A percentile compares a stretch with the other conserved stretches of the same genome.
Conservation (phyloP, 75 land plant species). For the Pinus albicaulis region DNA sequence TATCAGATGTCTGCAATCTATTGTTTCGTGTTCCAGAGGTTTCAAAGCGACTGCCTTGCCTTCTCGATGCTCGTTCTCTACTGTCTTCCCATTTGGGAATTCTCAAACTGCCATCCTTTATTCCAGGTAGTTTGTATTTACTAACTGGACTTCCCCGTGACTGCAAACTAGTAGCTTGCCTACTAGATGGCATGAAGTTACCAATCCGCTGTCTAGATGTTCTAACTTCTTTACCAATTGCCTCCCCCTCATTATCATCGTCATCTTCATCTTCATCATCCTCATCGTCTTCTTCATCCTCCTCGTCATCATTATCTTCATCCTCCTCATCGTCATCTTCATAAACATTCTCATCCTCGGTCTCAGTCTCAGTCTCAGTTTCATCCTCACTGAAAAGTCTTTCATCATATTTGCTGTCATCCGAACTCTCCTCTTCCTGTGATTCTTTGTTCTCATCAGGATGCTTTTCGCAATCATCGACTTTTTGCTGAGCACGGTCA, state of each 20-base stretch:
- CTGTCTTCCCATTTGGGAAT: neutral
- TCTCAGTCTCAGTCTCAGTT: neutral
- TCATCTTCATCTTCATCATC: neutral
- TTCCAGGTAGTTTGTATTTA: neutral
- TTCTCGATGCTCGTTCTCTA: neutral
- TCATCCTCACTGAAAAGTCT: constrained; percentile 17
- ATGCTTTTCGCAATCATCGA: neutral
- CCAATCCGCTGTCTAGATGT: neutral
- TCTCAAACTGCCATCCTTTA: neutral
- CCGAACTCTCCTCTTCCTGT: constrained; percentile 1
- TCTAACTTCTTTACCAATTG: neutral
- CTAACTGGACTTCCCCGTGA: neutral
- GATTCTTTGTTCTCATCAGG: neutral
- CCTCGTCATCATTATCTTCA: constrained; percentile 3
- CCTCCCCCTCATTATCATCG: constrained; percentile 25
- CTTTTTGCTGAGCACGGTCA: neutral
- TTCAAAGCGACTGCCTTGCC: neutral
- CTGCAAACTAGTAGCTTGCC: neutral
- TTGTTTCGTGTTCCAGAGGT: neutral
- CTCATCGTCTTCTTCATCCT: neutral
- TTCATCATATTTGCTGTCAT: neutral
- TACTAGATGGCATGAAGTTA: neutral
- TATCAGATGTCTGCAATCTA: neutral
- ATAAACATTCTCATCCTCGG: neutral
- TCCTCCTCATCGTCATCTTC: constrained; percentile 3